Percentiles rank a stretch among this genome's conserved stretches.
phyloP scores from a whole-genome alignment of 78 protist species.

The Tieghemostelium lacteum region DNA sequence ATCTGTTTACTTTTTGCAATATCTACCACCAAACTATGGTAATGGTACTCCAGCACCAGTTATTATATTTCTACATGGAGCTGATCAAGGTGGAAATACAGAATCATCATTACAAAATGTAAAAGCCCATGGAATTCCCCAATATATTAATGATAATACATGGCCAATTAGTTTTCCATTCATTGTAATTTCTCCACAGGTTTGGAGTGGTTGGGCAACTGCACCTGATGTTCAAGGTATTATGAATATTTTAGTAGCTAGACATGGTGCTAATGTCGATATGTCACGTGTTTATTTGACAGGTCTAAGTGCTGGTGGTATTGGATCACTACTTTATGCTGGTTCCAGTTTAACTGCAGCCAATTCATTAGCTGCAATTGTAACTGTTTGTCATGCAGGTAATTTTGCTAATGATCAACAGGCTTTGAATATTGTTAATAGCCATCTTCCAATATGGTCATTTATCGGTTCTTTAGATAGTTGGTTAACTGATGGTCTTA shows the following conservation, averaged over 20 bases:
- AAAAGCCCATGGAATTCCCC: background rate
- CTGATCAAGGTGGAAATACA: background rate
- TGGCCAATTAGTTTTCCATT: background rate
- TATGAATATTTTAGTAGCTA: background rate
- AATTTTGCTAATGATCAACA: background rate
- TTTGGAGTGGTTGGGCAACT: background rate
- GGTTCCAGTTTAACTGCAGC: background rate
- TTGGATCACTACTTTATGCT: background rate
- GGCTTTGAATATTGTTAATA: no score
- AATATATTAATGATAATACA: background rate
- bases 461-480: no score
- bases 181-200: background rate
- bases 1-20: no score
- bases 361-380: background rate
- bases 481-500: no score
- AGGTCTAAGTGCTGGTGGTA: background rate
- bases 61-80: background rate
- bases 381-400: background rate
- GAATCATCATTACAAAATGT: no score
- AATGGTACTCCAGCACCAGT: background rate
- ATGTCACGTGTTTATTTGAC: background rate
- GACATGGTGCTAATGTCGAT: background rate
- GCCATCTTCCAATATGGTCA: no score
- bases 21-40: conserved; percentile 2
- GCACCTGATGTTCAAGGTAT: background rate